Evolutionary conservation across 768 basidiomycete species (phyloP).

Genomic region (Leucosporidium scottii): DNA sequence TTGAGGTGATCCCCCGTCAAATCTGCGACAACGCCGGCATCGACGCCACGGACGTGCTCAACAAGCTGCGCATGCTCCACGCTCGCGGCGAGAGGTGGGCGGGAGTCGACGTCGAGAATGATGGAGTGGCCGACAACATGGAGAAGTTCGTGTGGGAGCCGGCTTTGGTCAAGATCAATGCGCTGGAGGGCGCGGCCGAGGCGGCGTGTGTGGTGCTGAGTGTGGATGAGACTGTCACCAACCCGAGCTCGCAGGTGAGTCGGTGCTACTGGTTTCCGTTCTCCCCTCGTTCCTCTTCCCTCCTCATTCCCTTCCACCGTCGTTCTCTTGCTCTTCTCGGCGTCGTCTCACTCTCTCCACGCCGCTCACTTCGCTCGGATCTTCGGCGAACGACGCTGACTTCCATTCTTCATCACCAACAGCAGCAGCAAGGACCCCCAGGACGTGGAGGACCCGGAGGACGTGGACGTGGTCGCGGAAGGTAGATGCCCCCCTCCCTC

Average conservation of each 20-base stretch:
- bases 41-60: constrained; percentile 93
- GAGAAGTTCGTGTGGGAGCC: constrained; percentile 99
- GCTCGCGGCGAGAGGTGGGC: constrained; percentile 77
- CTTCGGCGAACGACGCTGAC: no score
- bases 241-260: constrained; percentile 48
- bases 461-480: no score
- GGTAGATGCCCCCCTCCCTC: no score
- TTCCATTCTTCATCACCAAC: no score
- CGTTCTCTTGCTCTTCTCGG: no score
- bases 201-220: constrained; percentile 92
- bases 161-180: constrained; percentile 87
- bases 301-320: no score
- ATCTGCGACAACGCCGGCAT: constrained; percentile 98
- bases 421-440: no score
- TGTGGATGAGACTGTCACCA: constrained; percentile 94
- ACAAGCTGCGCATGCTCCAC: constrained; percentile 95
- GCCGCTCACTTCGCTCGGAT: no score
- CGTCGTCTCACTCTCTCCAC: no score
- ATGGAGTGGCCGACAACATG: constrained; percentile 89
- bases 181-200: constrained; percentile 88
- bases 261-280: no score
- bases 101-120: constrained; percentile 88
- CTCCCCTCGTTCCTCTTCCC: no score
- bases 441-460: no score
- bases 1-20: constrained; percentile 95